Percentiles rank a stretch among this genome's conserved stretches.
Conservation (phyloP, 345 rosid genomes). For the Xanthoceras sorbifolium region DNA sequence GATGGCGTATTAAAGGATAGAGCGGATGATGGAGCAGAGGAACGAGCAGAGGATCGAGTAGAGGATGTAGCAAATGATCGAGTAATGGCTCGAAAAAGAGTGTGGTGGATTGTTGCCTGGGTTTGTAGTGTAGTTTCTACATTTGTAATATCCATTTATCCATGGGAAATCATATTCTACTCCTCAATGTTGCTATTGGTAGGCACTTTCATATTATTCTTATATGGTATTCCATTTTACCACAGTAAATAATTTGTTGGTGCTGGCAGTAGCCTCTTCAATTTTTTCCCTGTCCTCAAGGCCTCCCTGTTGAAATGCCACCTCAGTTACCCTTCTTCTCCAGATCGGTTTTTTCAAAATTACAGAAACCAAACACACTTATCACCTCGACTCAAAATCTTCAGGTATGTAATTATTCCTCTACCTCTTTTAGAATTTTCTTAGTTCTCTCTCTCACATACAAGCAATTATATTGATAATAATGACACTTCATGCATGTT, state of each 20-base stretch:
- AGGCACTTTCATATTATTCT: neutral
- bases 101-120: slow-evolving; percentile 3
- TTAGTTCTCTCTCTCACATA: neutral
- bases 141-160: neutral
- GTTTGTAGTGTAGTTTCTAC: neutral
- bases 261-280: neutral
- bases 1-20: too few species aligned
- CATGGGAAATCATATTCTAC: neutral
- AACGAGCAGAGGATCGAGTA: neutral
- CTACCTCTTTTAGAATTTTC: too few species aligned
- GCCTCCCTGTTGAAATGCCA: neutral
- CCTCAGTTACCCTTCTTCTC: neutral
- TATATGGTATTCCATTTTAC: neutral
- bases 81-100: neutral
- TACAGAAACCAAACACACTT: neutral
- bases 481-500: too few species aligned
- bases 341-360: neutral
- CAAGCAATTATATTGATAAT: too few species aligned
- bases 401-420: too few species aligned
- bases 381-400: neutral
- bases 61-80: neutral
- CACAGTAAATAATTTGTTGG: neutral
- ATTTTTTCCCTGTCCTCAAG: neutral
- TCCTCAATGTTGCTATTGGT: neutral
- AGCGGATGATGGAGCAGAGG: too few species aligned